Evolutionary conservation across 805 yeast species (phyloP), one percentile per base, ranked within the genome.

Genomic region (Ogataea neopini): DNA sequence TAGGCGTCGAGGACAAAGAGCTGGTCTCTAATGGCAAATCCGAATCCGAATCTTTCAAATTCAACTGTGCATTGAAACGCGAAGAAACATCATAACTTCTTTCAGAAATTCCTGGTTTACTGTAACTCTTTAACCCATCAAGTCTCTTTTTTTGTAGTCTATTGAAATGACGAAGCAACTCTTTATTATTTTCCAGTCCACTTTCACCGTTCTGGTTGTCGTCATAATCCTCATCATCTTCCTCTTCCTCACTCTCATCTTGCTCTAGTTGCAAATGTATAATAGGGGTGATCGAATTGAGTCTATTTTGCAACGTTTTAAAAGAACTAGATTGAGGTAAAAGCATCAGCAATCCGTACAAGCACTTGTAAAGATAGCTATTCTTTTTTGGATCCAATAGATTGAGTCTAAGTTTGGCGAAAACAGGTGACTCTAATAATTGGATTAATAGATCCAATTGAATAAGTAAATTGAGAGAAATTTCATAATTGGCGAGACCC

Each of bases 291-390:
- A 86, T 77, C 30, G 87, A 73, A 42, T 78, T 79, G 43, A 94
- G 72, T 50, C 99, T 74, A 58, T 84, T 87, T 54, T 85, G 85
- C 53, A 94, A 73, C 0, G 87, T 81, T n/a, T 78, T 81, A 63
- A 88, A 94, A 0, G 98, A 96, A 10, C 88, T 78, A 0, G 97
- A 88, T 63, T 94, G 99, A 0, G 99, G 99, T 42, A 94, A 68
- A 4, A 94, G 75, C 99, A 94, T 94, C 49, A 94, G 71, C 25
- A 94, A 77, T 1, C 98, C 99, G 63, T 89, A 94, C 25, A 94
- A 75, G 44, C 96, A 87, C 62, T 89, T 88, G 73, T 85, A 88
- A 28, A 94, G 69, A 59, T 77, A 86, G 1, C 95, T 96, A 61
- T 86, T 77, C 52, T 77, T 80, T 40, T 84, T 88, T 1, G 97